Evolutionary conservation across 2,329 filamentous ascomycete species (phyloP).

Genomic region (Pezicula radicicola): DNA sequence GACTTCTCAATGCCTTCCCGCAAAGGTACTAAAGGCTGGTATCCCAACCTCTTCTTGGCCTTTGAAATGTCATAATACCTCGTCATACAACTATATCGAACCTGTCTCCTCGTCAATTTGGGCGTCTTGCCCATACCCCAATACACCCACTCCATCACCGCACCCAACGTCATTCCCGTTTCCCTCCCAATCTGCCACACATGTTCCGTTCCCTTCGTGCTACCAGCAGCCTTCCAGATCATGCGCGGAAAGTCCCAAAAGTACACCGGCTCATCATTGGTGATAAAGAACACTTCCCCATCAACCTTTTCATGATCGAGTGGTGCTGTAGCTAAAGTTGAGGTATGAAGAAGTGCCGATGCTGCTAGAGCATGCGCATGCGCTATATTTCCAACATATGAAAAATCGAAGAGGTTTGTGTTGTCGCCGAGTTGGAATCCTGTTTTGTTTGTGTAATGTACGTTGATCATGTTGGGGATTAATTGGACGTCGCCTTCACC

Average conservation of each 20-base stretch:
- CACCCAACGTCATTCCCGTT: slow-evolving; percentile 49
- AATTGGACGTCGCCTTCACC: slow-evolving; percentile 83
- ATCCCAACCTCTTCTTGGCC: slow-evolving; percentile 68
- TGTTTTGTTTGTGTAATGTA: slow-evolving; percentile 66
- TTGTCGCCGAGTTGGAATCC: slow-evolving; percentile 79
- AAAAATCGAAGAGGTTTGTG: slow-evolving; percentile 68
- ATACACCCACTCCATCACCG: slow-evolving; percentile 49
- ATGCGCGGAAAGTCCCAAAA: slow-evolving; percentile 86
- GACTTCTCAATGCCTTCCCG: slow-evolving; percentile 54
- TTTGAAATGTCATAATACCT: slow-evolving; percentile 77
- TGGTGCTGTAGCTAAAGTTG: slow-evolving; percentile 44
- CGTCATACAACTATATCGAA: slow-evolving; percentile 70
- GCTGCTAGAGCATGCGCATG: slow-evolving; percentile 79
- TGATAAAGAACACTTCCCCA: slow-evolving; percentile 86
- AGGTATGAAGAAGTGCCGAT: slow-evolving; percentile 45
- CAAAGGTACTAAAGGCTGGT: slow-evolving; percentile 63
- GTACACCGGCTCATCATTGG: slow-evolving; percentile 83
- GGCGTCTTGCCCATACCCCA: slow-evolving; percentile 47
- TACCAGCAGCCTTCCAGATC: slow-evolving; percentile 67
- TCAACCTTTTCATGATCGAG: slow-evolving; percentile 72
- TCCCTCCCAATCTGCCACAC: slow-evolving; percentile 53
- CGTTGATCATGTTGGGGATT: slow-evolving; percentile 70
- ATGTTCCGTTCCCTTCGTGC: slow-evolving; percentile 45
- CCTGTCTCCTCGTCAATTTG: slow-evolving; percentile 40
- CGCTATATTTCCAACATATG: slow-evolving; percentile 66